A percentile compares a stretch with the other conserved stretches of the same genome.
These are phyloP conservation scores for Nidula niveotomentosa DNA, from an alignment of 1,284 basidiomycete species.

Conservation along the genomic window DNA sequence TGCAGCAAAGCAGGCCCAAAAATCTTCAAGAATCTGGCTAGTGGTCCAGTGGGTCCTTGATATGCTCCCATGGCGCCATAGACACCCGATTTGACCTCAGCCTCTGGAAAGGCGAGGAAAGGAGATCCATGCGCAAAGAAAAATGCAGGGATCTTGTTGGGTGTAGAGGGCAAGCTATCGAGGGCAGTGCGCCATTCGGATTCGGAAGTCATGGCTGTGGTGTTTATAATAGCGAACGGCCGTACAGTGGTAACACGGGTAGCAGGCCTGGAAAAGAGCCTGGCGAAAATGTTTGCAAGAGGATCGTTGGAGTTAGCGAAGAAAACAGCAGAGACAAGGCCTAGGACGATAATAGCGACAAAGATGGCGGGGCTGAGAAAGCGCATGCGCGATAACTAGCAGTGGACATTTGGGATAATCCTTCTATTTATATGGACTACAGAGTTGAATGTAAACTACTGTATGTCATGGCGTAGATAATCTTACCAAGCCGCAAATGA, in stretches of 20 bases:
- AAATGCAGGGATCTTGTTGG: slow-evolving; percentile 67
- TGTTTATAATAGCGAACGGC: not conserved
- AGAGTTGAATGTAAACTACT: too few species aligned
- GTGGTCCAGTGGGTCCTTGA: slow-evolving; percentile 51
- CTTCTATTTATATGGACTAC: not conserved
- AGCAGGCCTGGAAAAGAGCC: not conserved
- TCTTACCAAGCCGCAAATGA: too few species aligned
- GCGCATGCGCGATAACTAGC: not conserved
- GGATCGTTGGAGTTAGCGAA: not conserved
- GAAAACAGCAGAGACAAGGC: not conserved
- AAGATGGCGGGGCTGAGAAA: not conserved
- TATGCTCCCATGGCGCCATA: slow-evolving; percentile 27
- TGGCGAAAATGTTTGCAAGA: not conserved
- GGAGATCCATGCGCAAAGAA: slow-evolving; percentile 77
- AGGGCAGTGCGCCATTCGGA: slow-evolving; percentile 56
- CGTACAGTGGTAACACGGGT: not conserved
- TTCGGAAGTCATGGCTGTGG: slow-evolving; percentile 11
- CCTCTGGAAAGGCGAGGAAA: slow-evolving; percentile 41
- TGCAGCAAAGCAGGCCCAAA: slow-evolving; percentile 66
- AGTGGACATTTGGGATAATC: too few species aligned
- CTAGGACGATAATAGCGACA: not conserved
- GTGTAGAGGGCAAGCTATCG: slow-evolving; percentile 56
- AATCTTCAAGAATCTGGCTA: slow-evolving; percentile 62
- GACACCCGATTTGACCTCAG: slow-evolving; percentile 5
- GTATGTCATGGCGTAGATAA: too few species aligned